Conservation (phyloP, 106 monocot genomes). For the Iris macrosiphon region DNA sequence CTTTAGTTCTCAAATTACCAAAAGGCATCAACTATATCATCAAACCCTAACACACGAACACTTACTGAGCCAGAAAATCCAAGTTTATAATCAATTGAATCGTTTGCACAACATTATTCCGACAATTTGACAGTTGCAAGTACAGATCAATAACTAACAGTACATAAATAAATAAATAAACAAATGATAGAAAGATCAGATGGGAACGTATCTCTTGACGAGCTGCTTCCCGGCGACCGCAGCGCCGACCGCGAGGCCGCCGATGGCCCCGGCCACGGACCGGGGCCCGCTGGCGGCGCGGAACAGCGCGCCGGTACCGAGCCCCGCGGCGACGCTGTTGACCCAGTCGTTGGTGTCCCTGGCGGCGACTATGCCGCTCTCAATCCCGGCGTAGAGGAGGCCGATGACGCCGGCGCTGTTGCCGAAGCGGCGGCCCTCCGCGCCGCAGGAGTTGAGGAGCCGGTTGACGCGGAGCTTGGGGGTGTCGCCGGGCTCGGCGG, state of each 20-base stretch:
- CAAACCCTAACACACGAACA: too few species aligned
- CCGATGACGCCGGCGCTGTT: constrained; percentile 60
- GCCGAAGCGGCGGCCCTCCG: constrained; percentile 44
- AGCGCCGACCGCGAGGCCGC: constrained; percentile 44
- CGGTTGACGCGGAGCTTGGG: constrained; percentile 53
- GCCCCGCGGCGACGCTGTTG: constrained; percentile 66
- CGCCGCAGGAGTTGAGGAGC: constrained; percentile 54
- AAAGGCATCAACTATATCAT: too few species aligned
- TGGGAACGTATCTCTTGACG: constrained; percentile 49
- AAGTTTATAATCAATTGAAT: too few species aligned
- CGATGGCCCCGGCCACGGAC: constrained; percentile 55
- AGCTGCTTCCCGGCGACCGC: constrained; percentile 44
- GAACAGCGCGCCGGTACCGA: constrained; percentile 61
- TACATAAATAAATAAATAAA: too few species aligned
- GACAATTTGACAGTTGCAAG: too few species aligned
- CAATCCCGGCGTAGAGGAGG: constrained; percentile 62
- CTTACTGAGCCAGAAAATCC: too few species aligned
- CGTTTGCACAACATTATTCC: too few species aligned
- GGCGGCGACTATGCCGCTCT: constrained; percentile 46
- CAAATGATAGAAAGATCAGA: too few species aligned
- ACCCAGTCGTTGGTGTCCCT: constrained; percentile 58
- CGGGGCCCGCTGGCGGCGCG: constrained; percentile 56
- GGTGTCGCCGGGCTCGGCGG: constrained; percentile 58
- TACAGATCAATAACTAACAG: too few species aligned
- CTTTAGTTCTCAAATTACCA: too few species aligned